Conservation (phyloP, 108 stramenopile genomes). For the Phaeodactylum tricornutum region DNA sequence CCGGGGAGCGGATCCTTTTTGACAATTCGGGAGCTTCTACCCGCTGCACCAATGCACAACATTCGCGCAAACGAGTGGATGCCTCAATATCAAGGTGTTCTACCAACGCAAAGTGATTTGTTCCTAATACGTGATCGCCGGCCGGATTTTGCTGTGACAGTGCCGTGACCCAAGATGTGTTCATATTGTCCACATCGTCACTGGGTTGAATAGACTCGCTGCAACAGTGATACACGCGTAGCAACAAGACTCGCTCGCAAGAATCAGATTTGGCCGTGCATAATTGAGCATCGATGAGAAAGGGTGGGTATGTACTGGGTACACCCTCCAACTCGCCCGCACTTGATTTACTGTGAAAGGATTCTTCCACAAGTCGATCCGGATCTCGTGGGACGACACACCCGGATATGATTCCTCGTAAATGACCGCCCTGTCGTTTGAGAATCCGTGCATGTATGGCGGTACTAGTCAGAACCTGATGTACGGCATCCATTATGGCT, state of each 20-base stretch:
- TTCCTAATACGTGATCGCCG: too few relatives aligned
- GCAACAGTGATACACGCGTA: slow-evolving; percentile 48
- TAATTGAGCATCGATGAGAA: slow-evolving; percentile 64
- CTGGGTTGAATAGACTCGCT: slow-evolving; percentile 13
- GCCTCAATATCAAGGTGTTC: neutral
- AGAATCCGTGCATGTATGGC: slow-evolving; percentile 11
- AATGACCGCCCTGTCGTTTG: slow-evolving; percentile 57
- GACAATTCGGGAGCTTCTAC: slow-evolving; percentile 15
- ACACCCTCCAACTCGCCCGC: slow-evolving; percentile 15
- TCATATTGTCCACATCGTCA: neutral
- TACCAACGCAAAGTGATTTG: too few relatives aligned
- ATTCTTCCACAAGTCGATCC: neutral
- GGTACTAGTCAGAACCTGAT: slow-evolving; percentile 21
- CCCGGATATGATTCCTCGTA: slow-evolving; percentile 19
- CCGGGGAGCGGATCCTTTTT: too few relatives aligned
- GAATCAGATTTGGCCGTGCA: slow-evolving; percentile 49
- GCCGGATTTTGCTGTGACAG: neutral
- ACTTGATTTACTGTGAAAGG: neutral
- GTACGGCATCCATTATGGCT: slow-evolving; percentile 44
- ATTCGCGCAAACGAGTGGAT: slow-evolving; percentile 25
- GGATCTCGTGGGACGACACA: neutral
- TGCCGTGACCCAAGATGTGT: neutral
- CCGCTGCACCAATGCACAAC: slow-evolving; percentile 36
- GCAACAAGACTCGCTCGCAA: slow-evolving; percentile 48
- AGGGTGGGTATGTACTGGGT: slow-evolving; percentile 22